A percentile compares a stretch with the other conserved stretches of the same genome.
Conservation (phyloP, 805 yeast species). For the Lipomyces sp. region DNA sequence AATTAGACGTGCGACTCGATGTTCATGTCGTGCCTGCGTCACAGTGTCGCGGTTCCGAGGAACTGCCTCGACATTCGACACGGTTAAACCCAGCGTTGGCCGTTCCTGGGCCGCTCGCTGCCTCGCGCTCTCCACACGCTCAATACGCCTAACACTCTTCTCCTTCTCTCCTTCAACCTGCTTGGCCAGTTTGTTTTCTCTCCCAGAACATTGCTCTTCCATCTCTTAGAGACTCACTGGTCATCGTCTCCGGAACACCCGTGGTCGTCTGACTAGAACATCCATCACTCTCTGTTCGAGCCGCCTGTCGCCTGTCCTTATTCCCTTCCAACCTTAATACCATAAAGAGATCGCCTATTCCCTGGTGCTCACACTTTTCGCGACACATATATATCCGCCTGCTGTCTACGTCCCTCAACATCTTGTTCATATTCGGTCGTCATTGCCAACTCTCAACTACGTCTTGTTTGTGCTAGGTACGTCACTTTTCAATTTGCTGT, state of each 20-base stretch:
- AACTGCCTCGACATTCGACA: too few species aligned
- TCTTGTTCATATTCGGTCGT: background rate
- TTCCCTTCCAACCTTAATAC: too few species aligned
- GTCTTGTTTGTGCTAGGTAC: background rate
- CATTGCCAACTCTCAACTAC: background rate
- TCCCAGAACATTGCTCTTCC: too few species aligned
- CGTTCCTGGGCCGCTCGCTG: background rate
- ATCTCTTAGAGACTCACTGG: too few species aligned
- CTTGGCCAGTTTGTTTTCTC: too few species aligned
- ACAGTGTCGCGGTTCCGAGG: too few species aligned
- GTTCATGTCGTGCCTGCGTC: too few species aligned
- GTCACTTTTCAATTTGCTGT: background rate
- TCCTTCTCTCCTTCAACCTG: background rate
- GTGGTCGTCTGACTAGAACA: too few species aligned
- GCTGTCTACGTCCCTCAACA: background rate
- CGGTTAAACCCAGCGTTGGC: background rate
- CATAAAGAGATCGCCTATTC: background rate
- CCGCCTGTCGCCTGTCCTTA: too few species aligned
- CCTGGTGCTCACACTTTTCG: background rate
- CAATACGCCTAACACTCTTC: background rate
- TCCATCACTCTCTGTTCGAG: background rate
- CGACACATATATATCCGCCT: background rate
- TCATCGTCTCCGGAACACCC: too few species aligned
- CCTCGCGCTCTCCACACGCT: conserved; percentile 5
- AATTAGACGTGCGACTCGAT: too few species aligned